Evolutionary conservation across 2,329 filamentous ascomycete species (phyloP), one percentile per base, ranked within the genome.

Genomic region (Aspergillus ibericus): DNA sequence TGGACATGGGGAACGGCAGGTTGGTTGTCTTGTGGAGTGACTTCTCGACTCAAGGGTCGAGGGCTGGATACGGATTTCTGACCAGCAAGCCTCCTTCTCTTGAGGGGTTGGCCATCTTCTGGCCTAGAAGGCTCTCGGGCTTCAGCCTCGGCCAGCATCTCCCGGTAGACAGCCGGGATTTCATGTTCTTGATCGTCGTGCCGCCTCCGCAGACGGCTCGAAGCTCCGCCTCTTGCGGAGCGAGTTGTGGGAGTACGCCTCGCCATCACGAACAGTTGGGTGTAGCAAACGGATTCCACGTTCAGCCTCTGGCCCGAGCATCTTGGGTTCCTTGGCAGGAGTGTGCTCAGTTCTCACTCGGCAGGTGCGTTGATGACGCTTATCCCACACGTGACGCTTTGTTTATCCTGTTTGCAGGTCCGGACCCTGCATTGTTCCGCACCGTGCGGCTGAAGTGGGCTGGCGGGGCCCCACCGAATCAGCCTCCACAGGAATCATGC

Each of bases 81-180:
- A 44, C 73, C 69, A 16, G 68, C 68, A 8, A 76, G 63, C 59
- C 69, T 77, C n/a, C 77, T 72, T 59, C 71, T 71, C 58, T 80
- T 80, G 22, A 71, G 55, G 9, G 74, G 67, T 38, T 71, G 64
- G n/a, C n/a, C n/a, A 29, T 64, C 59, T 27, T 64, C 64, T 29
- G 61, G 64, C 22, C 64, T 62, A 13, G 53, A 63, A 4, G 69
- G 62, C 34, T 72, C 70, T 40, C 73, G 70, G 12, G 71, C 66
- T 58, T 75, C 72, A 18, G 72, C 73, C 60, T 78, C 76, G 3
- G 72, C 73, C 22, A 80, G 67, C 75, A 79, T 75, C 47, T 79
- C 75, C 47, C 65, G 68, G 57, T 79, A 80, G 3, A 78, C 70
- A 53, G 73, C 68, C 5, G 75, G 70, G 12, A 76, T 65, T 20